Conservation (phyloP, 176 grass and related monocot genomes). For the Rhipidocladum racemiflorum region DNA sequence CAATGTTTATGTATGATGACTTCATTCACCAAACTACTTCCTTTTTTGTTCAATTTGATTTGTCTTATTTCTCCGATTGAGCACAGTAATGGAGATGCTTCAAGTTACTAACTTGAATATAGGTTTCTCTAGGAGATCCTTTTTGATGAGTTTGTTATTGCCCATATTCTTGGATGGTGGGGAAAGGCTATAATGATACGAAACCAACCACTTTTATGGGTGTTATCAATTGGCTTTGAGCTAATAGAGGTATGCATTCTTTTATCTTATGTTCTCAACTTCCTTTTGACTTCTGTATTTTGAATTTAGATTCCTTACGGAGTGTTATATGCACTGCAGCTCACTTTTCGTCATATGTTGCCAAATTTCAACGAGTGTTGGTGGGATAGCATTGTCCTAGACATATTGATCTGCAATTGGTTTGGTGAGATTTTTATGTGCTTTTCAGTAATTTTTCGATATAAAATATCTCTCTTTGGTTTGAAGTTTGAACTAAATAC, state of each 20-base stretch:
- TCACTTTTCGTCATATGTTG: conserved; percentile 99
- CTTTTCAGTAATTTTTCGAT: conserved; percentile 25
- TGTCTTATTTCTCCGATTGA: conserved; percentile 5
- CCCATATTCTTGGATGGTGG: conserved; percentile 99
- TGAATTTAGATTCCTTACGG: conserved; percentile 22
- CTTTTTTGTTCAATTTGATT: conserved; percentile 32
- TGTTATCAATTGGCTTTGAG: conserved; percentile 96
- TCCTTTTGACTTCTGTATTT: conserved; percentile 20
- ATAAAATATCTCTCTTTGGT: background rate
- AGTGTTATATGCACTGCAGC: conserved; percentile 45
- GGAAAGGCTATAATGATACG: conserved; percentile 99
- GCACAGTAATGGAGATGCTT: conserved; percentile 46
- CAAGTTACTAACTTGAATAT: conserved; percentile 73
- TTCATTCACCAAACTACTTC: conserved; percentile 54
- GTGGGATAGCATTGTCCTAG: conserved; percentile 98
- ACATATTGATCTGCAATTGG: conserved; percentile 99
- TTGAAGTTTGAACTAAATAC: background rate
- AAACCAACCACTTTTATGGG: conserved; percentile 98
- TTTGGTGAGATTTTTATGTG: conserved; percentile 72
- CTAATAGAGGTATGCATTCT: conserved; percentile 71
- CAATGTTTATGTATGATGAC: conserved; percentile 98
- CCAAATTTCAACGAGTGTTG: conserved; percentile 99
- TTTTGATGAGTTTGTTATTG: conserved; percentile 99
- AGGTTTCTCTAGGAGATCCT: conserved; percentile 94
- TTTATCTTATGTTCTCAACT: conserved; percentile 14